Evolutionary conservation across 2,329 filamentous ascomycete genomes (phyloP).

Genomic region (Cercospora sp.): DNA sequence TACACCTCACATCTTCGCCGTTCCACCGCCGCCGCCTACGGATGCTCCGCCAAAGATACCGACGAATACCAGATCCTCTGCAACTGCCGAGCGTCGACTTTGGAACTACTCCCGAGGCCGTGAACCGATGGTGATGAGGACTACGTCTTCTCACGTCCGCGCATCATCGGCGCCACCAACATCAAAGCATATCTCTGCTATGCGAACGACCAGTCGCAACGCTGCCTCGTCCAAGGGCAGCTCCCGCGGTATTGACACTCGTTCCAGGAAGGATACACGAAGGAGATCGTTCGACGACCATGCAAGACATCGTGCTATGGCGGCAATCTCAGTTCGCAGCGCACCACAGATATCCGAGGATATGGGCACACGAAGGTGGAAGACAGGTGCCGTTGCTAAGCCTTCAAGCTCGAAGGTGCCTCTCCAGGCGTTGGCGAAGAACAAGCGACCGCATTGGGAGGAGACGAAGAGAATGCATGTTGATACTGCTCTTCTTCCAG

Average conservation of each 20-base stretch:
- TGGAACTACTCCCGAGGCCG: not conserved
- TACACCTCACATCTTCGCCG: not conserved
- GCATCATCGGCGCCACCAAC: not conserved
- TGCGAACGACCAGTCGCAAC: not conserved
- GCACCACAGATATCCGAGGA: conserved; percentile 10
- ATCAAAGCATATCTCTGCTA: not conserved
- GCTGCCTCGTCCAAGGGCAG: not conserved
- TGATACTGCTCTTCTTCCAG: conserved; percentile 32
- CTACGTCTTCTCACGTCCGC: not conserved
- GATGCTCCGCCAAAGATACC: conserved; percentile 4
- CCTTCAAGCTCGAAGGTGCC: conserved; percentile 1
- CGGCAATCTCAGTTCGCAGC: not conserved
- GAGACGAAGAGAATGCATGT: conserved; percentile 38
- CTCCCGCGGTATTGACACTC: not conserved
- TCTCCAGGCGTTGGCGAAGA: not conserved
- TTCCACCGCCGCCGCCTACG: conserved; percentile 12
- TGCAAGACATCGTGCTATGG: not conserved
- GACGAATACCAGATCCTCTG: no score
- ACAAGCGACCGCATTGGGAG: conserved; percentile 27
- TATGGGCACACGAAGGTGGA: not conserved
- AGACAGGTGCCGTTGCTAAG: conserved; percentile 15
- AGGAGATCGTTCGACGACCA: not conserved
- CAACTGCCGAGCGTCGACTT: not conserved
- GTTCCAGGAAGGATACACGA: not conserved
- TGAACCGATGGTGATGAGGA: not conserved